Evolutionary conservation across 805 yeast species (phyloP).

Genomic region (Teunomyces stri): DNA sequence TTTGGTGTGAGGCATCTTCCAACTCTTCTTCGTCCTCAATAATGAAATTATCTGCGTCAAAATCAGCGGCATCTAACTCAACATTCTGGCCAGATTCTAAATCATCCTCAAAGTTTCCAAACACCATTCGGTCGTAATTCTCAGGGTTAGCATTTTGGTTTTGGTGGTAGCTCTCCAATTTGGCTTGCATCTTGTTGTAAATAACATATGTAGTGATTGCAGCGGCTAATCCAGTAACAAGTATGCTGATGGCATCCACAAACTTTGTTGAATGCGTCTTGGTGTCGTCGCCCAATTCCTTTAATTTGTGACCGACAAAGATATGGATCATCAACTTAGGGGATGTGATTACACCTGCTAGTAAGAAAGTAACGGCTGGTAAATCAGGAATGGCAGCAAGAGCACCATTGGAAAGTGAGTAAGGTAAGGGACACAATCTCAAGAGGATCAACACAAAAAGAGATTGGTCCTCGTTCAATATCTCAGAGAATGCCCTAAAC

Average conservation of each 20-base stretch:
- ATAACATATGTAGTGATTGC: conserved; percentile 63
- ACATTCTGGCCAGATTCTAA: conserved; percentile 27
- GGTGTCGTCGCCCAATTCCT: conserved; percentile 58
- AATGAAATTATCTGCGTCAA: conserved; percentile 40
- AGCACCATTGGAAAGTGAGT: conserved; percentile 89
- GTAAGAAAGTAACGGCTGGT: conserved; percentile 54
- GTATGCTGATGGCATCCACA: conserved; percentile 62
- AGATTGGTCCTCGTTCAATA: conserved; percentile 65
- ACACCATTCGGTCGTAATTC: conserved; percentile 31
- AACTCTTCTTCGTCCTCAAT: conserved; percentile 37
- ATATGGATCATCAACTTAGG: conserved; percentile 79
- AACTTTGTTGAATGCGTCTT: conserved; percentile 50
- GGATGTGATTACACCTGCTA: conserved; percentile 72
- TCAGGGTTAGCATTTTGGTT: conserved; percentile 9
- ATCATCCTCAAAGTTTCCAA: conserved; percentile 42
- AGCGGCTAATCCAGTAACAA: conserved; percentile 55
- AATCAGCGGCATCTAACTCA: conserved; percentile 36
- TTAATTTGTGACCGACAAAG: conserved; percentile 75
- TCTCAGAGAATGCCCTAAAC: conserved; percentile 71
- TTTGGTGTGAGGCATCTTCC: not conserved
- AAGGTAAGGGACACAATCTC: conserved; percentile 89
- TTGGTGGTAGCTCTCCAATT: conserved; percentile 27
- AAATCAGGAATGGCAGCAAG: conserved; percentile 84
- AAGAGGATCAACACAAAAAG: conserved; percentile 67
- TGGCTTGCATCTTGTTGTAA: conserved; percentile 51